A percentile compares a stretch with the other conserved stretches of the same genome.
phyloP scores from a whole-genome alignment of 208 protist species.

The Blastocrithidia nonstop region DNA sequence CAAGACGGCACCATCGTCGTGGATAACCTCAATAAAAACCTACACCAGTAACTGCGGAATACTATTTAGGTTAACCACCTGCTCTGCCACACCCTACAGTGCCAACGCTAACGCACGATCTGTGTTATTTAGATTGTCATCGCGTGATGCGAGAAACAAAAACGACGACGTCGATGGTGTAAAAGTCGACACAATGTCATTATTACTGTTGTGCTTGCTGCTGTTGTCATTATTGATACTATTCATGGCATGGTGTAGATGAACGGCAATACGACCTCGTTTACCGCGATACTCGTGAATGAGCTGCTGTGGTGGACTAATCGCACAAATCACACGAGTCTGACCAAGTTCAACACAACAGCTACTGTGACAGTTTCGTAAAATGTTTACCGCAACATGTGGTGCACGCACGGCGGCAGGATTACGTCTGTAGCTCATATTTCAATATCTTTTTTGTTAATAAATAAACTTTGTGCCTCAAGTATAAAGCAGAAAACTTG shows the following conservation, averaged over 20 bases:
- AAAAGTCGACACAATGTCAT: too few relatives aligned
- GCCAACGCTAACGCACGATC: constrained; percentile 43
- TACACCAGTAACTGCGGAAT: constrained; percentile 70
- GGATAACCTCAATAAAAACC: constrained; percentile 50
- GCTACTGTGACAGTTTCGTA: constrained; percentile 69
- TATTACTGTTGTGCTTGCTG: too few relatives aligned
- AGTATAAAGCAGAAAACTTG: constrained; percentile 1
- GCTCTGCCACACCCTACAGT: constrained; percentile 64
- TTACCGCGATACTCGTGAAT: constrained; percentile 68
- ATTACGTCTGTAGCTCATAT: too few relatives aligned
- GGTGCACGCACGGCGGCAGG: constrained; percentile 32
- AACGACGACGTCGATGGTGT: constrained; percentile 6
- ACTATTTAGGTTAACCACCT: constrained; percentile 47
- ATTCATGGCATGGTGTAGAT: too few relatives aligned
- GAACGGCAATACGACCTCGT: constrained; percentile 47
- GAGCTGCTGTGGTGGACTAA: constrained; percentile 75
- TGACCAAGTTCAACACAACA: constrained; percentile 60
- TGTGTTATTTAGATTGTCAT: not conserved
- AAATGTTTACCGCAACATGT: constrained; percentile 48
- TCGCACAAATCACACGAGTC: constrained; percentile 63
- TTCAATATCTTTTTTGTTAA: constrained; percentile 16
- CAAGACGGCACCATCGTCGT: constrained; percentile 55
- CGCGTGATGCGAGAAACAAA: constrained; percentile 10
- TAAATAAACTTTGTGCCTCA: too few relatives aligned
- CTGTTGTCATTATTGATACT: too few relatives aligned